Conservation (phyloP, 1,139 yeast species). For the Saccharomyces hybrid region DNA sequence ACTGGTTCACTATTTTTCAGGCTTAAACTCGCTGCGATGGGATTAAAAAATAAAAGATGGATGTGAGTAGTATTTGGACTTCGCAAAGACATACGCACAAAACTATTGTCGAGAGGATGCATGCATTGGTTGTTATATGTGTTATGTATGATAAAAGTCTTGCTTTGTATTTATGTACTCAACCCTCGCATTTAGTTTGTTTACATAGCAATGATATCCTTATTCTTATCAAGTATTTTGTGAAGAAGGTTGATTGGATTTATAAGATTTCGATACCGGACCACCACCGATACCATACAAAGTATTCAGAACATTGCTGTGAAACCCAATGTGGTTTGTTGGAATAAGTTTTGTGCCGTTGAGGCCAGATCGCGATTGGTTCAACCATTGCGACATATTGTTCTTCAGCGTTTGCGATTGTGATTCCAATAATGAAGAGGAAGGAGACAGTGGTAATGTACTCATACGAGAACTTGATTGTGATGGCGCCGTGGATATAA, state of each 20-base stretch:
- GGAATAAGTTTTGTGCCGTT: not conserved
- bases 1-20: not conserved
- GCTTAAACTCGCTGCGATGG: not conserved
- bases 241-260: not conserved
- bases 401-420: slow-evolving; percentile 5
- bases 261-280: not conserved
- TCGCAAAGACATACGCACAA: not conserved
- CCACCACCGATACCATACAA: not conserved
- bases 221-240: not conserved
- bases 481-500: not conserved
- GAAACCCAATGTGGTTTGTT: slow-evolving; percentile 1
- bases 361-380: not conserved
- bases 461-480: not conserved
- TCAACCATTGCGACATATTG: slow-evolving; percentile 1
- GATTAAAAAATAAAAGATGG: not conserved
- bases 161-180: not conserved
- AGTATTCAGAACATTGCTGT: slow-evolving; percentile 2
- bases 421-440: not conserved
- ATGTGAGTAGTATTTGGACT: not conserved
- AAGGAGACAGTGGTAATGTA: not conserved
- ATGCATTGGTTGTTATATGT: not conserved
- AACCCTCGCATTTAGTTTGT: not conserved
- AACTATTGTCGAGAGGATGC: not conserved
- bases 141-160: not conserved
- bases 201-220: not conserved